phyloP scores from a whole-genome alignment of 192 early-diverging fungal species.

The Rhizophagus sp. region DNA sequence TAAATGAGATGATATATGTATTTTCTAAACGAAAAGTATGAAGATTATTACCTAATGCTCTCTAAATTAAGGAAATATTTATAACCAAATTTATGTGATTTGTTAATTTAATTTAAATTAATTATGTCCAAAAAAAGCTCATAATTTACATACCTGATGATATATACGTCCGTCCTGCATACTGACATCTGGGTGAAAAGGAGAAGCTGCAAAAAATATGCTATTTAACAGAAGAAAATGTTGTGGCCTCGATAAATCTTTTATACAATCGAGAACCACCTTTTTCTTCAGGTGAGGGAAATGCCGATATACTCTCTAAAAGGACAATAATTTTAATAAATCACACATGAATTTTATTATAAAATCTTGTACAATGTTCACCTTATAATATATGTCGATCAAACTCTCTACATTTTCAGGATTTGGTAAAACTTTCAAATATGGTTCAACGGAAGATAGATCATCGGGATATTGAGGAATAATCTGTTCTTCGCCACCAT shows the following conservation, averaged over 20 bases:
- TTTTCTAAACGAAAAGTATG: not conserved
- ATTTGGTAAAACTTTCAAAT: slow-evolving; percentile 18
- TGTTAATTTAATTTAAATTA: not conserved
- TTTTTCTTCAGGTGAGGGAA: slow-evolving; percentile 27
- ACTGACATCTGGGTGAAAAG: slow-evolving; percentile 7
- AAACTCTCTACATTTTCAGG: slow-evolving; percentile 9
- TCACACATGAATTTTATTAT: not conserved
- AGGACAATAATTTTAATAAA: not conserved
- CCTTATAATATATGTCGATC: slow-evolving; percentile 29
- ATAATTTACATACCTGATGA: slow-evolving; percentile 18
- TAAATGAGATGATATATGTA: not conserved
- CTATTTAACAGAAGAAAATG: slow-evolving; percentile 33
- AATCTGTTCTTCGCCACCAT: slow-evolving; percentile 24
- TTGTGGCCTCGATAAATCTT: slow-evolving; percentile 27
- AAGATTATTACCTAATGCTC: slow-evolving; percentile 15
- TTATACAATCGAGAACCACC: slow-evolving; percentile 13
- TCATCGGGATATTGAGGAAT: slow-evolving; percentile 12
- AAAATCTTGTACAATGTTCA: not conserved
- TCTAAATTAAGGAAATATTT: not conserved
- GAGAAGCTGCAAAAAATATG: slow-evolving; percentile 26
- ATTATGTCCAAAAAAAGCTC: not conserved
- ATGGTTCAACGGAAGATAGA: slow-evolving; percentile 19
- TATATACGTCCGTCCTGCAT: slow-evolving; percentile 10
- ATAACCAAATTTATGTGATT: not conserved
- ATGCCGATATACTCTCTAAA: slow-evolving; percentile 19